These are phyloP conservation scores for Lactarius evosmus DNA, from an alignment of 768 basidiomycete genomes.

Conservation along the genomic window DNA sequence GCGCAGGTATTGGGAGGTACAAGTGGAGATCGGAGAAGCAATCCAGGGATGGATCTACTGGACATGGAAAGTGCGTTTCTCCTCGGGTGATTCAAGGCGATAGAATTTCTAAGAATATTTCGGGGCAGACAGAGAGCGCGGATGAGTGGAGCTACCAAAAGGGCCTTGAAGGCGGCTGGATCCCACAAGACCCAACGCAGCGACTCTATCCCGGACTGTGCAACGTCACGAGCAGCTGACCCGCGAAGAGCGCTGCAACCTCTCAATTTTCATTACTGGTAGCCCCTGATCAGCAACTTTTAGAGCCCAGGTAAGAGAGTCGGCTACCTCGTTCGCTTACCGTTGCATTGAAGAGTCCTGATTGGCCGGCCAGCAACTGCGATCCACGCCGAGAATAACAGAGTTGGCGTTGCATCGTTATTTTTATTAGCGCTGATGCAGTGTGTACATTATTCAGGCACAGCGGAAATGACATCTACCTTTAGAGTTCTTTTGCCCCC, in stretches of 20 bases:
- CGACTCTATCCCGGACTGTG: slow-evolving; percentile 65
- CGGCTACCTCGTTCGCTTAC: not conserved
- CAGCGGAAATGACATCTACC: not conserved
- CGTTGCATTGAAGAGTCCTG: not conserved
- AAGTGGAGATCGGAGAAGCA: slow-evolving; percentile 69
- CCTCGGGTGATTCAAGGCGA: too few species aligned
- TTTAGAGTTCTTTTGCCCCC: not conserved
- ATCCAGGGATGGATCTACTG: slow-evolving; percentile 73
- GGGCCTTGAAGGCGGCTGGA: slow-evolving; percentile 74
- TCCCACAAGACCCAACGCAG: slow-evolving; percentile 66
- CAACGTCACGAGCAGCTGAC: slow-evolving; percentile 19
- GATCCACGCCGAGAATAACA: not conserved
- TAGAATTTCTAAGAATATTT: not conserved
- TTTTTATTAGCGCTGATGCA: not conserved
- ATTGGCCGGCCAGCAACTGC: not conserved
- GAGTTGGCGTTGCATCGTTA: not conserved
- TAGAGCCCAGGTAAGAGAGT: not conserved
- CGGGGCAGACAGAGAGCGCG: slow-evolving; percentile 53
- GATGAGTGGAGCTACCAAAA: slow-evolving; percentile 77
- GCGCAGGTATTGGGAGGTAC: slow-evolving; percentile 72
- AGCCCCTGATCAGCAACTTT: not conserved
- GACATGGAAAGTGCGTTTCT: slow-evolving; percentile 66
- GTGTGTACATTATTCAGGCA: not conserved
- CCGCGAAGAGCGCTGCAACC: not conserved
- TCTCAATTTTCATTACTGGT: not conserved